Evolutionary conservation across 495 filamentous ascomycete genomes (phyloP).

Genomic region (Filosporella fistucella): DNA sequence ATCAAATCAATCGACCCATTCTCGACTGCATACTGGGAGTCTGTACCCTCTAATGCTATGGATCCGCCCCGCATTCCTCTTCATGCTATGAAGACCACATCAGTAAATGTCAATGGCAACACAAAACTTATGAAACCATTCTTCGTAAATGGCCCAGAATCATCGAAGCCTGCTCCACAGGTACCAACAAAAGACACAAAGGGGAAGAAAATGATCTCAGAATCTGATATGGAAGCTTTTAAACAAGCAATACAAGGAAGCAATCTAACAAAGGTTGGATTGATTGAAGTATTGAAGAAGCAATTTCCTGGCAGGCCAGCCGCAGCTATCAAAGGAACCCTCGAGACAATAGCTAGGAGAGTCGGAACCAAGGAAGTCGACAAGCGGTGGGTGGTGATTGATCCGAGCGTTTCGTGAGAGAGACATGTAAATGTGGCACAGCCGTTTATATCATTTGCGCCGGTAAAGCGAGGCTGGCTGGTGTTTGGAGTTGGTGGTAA

Average conservation of each 20-base stretch:
- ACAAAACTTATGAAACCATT: constrained; percentile 14
- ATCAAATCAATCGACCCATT: constrained; percentile 76
- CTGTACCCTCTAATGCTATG: constrained; percentile 30
- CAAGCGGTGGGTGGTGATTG: constrained; percentile 20
- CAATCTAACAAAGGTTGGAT: constrained; percentile 66
- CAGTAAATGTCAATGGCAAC: not conserved
- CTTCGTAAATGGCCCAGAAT: constrained; percentile 10
- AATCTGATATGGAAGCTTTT: constrained; percentile 66
- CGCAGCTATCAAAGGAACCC: constrained; percentile 64
- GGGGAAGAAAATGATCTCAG: constrained; percentile 48
- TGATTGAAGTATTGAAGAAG: constrained; percentile 71
- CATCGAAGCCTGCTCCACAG: constrained; percentile 11
- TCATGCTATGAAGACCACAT: constrained; percentile 23
- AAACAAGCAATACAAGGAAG: constrained; percentile 17
- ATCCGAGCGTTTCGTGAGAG: not conserved
- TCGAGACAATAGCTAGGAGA: constrained; percentile 64
- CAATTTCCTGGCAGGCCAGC: constrained; percentile 67
- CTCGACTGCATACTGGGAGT: constrained; percentile 74
- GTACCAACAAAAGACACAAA: constrained; percentile 1
- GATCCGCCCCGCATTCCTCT: constrained; percentile 33
- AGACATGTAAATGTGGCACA: not conserved
- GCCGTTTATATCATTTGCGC: not conserved
- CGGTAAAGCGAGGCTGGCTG: not conserved
- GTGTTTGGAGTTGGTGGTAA: not conserved
- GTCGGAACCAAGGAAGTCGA: constrained; percentile 20